Percentiles rank a stretch among this genome's conserved stretches.
phyloP scores from a whole-genome alignment of 495 filamentous ascomycete species.

The Cenococcum geophilum region DNA sequence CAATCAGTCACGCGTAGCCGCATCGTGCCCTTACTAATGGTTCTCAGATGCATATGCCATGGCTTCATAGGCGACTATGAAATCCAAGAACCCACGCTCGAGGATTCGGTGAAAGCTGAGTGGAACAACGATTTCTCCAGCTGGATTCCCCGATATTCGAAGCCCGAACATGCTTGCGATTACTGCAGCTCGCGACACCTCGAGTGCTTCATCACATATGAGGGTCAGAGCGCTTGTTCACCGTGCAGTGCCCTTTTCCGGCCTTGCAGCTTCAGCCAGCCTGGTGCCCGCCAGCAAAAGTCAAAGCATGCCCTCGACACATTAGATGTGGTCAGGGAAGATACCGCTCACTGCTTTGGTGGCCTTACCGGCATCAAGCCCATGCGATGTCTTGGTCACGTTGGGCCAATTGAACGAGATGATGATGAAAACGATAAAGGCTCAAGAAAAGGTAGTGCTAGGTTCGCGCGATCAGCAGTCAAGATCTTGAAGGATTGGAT shows the following conservation, averaged over 20 bases:
- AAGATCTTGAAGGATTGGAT: constrained; percentile 76
- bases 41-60: constrained; percentile 30
- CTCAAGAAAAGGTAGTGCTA: constrained; percentile 40
- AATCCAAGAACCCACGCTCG: constrained; percentile 8
- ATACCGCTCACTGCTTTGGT: constrained; percentile 43
- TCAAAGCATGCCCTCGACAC: constrained; percentile 45
- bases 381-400: constrained; percentile 33
- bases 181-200: constrained; percentile 64
- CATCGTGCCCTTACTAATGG: constrained; percentile 10
- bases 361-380: constrained; percentile 33
- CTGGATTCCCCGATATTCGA: constrained; percentile 40
- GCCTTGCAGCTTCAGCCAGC: constrained; percentile 59
- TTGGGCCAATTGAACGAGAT: constrained; percentile 39
- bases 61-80: constrained; percentile 24
- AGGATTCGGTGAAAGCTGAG: constrained; percentile 6
- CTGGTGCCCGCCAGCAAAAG: constrained; percentile 31
- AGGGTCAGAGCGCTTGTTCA: constrained; percentile 66
- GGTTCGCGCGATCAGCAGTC: constrained; percentile 67
- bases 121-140: constrained; percentile 32
- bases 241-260: constrained; percentile 71
- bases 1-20: background rate
- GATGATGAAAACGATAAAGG: constrained; percentile 26
- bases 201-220: constrained; percentile 67
- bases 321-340: constrained; percentile 48
- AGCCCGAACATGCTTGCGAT: constrained; percentile 56